Evolutionary conservation across 305 asterid species (phyloP).

Genomic region (Solanum aculeatissimum): DNA sequence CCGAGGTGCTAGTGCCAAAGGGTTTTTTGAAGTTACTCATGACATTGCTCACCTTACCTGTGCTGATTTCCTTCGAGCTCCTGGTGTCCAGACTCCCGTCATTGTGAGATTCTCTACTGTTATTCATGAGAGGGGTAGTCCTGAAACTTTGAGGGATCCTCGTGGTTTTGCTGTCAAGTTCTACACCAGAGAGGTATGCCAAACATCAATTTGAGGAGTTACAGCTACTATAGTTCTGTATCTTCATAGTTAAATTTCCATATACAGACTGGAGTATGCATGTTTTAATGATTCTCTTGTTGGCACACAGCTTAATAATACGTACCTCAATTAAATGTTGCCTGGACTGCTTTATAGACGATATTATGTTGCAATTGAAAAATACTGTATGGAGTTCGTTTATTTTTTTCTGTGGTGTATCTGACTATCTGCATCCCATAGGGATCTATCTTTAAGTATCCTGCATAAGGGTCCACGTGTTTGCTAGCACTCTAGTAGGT

Average conservation of each 20-base stretch:
- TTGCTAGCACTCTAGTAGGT: not conserved
- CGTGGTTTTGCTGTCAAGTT: constrained; percentile 89
- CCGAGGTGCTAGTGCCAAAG: constrained; percentile 96
- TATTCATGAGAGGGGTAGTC: constrained; percentile 95
- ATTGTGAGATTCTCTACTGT: constrained; percentile 84
- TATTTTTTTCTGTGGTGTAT: not conserved
- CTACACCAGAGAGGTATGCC: constrained; percentile 79
- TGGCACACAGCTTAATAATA: not conserved
- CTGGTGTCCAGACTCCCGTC: constrained; percentile 83
- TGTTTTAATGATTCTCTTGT: not conserved
- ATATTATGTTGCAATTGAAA: not conserved
- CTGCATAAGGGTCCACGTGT: not conserved
- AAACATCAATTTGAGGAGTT: not conserved
- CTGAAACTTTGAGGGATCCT: constrained; percentile 87
- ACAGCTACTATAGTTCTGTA: not conserved
- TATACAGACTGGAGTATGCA: not conserved
- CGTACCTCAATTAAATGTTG: not conserved
- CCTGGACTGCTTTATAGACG: not conserved
- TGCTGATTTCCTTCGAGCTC: constrained; percentile 89
- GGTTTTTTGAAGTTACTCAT: constrained; percentile 92
- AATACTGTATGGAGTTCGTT: not conserved
- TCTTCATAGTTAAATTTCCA: not conserved
- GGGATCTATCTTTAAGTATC: not conserved
- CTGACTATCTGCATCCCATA: not conserved
- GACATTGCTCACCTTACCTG: constrained; percentile 77